A percentile compares a stretch with the other conserved stretches of the same genome.
These are phyloP conservation scores for Trametes gibbosa DNA, from an alignment of 768 basidiomycete genomes.

Conservation along the genomic window DNA sequence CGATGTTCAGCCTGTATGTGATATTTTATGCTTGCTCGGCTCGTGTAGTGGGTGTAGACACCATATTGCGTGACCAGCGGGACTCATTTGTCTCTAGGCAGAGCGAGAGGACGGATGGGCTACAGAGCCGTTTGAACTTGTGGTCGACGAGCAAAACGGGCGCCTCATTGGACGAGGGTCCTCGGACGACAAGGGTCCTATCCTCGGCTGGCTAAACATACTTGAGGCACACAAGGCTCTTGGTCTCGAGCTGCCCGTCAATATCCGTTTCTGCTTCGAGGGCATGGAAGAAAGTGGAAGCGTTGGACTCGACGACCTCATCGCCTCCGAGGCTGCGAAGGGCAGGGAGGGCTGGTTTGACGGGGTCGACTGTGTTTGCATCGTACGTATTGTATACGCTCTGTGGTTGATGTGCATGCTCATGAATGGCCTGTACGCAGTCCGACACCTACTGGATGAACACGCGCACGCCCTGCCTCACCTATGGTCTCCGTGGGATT, in stretches of 20 bases:
- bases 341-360: conserved; percentile 74
- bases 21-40: no score
- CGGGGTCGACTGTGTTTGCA: conserved; percentile 91
- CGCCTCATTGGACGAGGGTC: conserved; percentile 84
- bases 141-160: conserved; percentile 47
- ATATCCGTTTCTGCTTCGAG: conserved; percentile 89
- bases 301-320: conserved; percentile 87
- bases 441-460: conserved; percentile 96
- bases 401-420: neutral
- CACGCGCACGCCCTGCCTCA: conserved; percentile 73
- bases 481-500: conserved; percentile 87
- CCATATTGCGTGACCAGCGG: no score
- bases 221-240: conserved; percentile 77
- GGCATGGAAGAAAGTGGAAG: conserved; percentile 97
- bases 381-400: conserved; percentile 46
- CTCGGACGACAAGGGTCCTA: conserved; percentile 89
- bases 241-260: conserved; percentile 76
- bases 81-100: conserved; percentile 31
- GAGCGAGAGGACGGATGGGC: conserved; percentile 77
- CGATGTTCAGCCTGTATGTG: conserved; percentile 85
- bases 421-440: conserved; percentile 33
- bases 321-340: conserved; percentile 65
- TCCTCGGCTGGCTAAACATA: conserved; percentile 88
- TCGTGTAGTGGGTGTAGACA: no score
- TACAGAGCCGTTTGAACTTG: conserved; percentile 79